Evolutionary conservation across 805 yeast species (phyloP).

Genomic region (Candida vartiovaarae): DNA sequence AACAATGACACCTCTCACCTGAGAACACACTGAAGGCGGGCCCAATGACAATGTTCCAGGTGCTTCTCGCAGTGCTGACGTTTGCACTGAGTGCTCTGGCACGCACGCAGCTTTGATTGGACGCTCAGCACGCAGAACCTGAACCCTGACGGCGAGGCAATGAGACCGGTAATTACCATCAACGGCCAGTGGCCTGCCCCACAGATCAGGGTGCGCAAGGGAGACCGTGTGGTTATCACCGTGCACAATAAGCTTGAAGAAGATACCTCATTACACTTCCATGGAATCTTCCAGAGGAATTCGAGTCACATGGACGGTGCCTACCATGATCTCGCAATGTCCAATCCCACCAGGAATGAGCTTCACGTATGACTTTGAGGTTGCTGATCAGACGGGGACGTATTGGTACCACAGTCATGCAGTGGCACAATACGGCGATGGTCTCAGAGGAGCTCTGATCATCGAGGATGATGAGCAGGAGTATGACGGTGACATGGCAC

Average conservation of each 20-base stretch:
- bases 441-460: slow-evolving; percentile 41
- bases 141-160: slow-evolving; percentile 50
- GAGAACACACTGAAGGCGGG: too few species aligned
- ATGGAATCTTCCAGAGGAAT: slow-evolving; percentile 77
- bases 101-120: slow-evolving; percentile 29
- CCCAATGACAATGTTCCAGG: too few species aligned
- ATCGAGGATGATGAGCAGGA: slow-evolving; percentile 10
- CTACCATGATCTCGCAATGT: slow-evolving; percentile 64
- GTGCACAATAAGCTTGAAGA: slow-evolving; percentile 34
- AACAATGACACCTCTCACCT: too few species aligned
- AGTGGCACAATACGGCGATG: slow-evolving; percentile 40
- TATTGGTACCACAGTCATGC: slow-evolving; percentile 53
- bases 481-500: slow-evolving; percentile 41
- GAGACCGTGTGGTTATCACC: slow-evolving; percentile 36
- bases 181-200: slow-evolving; percentile 53
- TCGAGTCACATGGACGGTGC: slow-evolving; percentile 87
- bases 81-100: background rate
- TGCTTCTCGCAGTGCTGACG: background rate
- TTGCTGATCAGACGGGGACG: slow-evolving; percentile 37
- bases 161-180: slow-evolving; percentile 50
- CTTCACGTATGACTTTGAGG: slow-evolving; percentile 36
- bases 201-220: slow-evolving; percentile 30
- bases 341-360: slow-evolving; percentile 36
- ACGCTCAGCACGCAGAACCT: slow-evolving; percentile 31
- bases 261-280: slow-evolving; percentile 54